These are phyloP conservation scores for Apiospora aurea DNA, from an alignment of 2,329 filamentous ascomycete species.

Conservation along the genomic window DNA sequence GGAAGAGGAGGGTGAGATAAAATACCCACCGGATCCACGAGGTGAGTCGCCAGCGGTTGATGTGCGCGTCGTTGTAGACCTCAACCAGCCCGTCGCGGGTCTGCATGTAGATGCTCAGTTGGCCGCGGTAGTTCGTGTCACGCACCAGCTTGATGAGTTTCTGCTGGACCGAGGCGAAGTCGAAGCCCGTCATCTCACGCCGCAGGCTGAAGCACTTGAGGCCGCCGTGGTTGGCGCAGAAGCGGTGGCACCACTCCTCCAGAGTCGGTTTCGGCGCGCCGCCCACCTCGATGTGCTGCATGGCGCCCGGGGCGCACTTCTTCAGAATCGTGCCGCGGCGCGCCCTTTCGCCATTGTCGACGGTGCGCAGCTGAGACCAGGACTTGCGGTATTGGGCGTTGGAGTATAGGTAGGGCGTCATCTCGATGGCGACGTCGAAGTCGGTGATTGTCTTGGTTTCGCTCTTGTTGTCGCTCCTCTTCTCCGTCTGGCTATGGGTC, in stretches of 20 bases:
- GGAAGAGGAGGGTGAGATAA: constrained; percentile 70
- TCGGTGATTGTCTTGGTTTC: constrained; percentile 60
- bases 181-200: constrained; percentile 65
- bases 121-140: constrained; percentile 72
- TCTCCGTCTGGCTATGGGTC: constrained; percentile 54
- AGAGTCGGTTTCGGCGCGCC: constrained; percentile 47
- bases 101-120: constrained; percentile 65
- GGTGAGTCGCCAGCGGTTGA: constrained; percentile 71
- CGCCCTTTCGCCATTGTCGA: constrained; percentile 65
- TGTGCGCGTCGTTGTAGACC: constrained; percentile 67
- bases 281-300: constrained; percentile 54
- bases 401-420: constrained; percentile 64
- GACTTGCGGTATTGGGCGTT: constrained; percentile 49
- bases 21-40: constrained; percentile 70
- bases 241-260: constrained; percentile 72
- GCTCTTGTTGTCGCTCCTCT: constrained; percentile 53
- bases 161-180: constrained; percentile 59
- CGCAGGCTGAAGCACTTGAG: constrained; percentile 64
- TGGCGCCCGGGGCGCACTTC: constrained; percentile 41
- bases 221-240: constrained; percentile 62
- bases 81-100: constrained; percentile 63
- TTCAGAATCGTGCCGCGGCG: constrained; percentile 69
- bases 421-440: constrained; percentile 65
- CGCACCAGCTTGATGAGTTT: constrained; percentile 65
- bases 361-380: constrained; percentile 56